Evolutionary conservation across 768 basidiomycete genomes (phyloP).

Genomic region (Lepiota subincarnata): DNA sequence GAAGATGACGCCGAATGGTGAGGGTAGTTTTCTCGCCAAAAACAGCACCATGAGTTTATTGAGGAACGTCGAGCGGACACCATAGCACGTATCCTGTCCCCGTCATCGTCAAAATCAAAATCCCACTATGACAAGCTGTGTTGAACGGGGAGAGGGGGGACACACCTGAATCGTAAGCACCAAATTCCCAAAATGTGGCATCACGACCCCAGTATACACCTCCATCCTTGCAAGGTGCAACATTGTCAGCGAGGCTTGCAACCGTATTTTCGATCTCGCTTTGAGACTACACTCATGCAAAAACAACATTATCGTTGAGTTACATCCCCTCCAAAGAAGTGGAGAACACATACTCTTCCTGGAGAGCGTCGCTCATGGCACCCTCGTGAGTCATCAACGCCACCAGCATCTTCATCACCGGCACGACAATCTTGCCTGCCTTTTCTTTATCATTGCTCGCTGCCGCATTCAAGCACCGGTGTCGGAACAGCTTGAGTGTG

Average conservation of each 20-base stretch:
- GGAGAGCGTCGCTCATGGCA: conserved; percentile 41
- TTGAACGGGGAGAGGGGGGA: not conserved
- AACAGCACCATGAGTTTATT: conserved; percentile 67
- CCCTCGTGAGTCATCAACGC: conserved; percentile 70
- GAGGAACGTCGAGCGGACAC: conserved; percentile 78
- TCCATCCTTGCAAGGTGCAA: conserved; percentile 69
- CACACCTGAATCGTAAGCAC: conserved; percentile 75
- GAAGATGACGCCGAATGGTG: conserved; percentile 77
- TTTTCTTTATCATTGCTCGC: conserved; percentile 28
- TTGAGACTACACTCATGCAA: conserved; percentile 36
- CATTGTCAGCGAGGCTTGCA: conserved; percentile 78
- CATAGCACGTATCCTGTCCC: conserved; percentile 80
- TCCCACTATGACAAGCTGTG: not conserved
- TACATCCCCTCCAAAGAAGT: not conserved
- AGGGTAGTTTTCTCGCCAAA: conserved; percentile 57
- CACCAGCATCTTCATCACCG: conserved; percentile 73
- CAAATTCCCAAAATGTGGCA: conserved; percentile 60
- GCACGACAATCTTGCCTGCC: conserved; percentile 64
- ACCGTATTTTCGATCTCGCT: conserved; percentile 72
- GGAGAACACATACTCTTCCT: conserved; percentile 41
- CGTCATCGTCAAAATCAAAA: conserved; percentile 1
- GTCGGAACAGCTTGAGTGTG: conserved; percentile 75
- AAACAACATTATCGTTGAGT: not conserved
- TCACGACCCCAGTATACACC: conserved; percentile 52
- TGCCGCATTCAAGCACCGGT: conserved; percentile 53